Conservation (phyloP, 2,329 filamentous ascomycete species). For the Alternaria conjuncta region DNA sequence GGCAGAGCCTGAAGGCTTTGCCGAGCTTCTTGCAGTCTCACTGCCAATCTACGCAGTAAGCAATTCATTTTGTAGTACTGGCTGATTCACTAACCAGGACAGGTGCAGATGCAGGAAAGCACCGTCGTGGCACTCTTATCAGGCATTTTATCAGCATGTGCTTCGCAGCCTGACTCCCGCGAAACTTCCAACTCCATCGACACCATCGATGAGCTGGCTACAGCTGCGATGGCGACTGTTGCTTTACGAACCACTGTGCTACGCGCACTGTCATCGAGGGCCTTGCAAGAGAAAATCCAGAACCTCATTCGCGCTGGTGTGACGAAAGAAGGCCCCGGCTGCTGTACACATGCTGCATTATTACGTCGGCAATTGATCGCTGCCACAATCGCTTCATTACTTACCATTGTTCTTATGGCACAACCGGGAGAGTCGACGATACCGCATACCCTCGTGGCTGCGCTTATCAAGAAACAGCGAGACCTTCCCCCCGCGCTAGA, state of each 20-base stretch:
- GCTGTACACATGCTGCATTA: conserved; percentile 17
- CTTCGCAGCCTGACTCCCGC: conserved; percentile 3
- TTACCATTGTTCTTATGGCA: conserved; percentile 30
- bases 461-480: conserved; percentile 39
- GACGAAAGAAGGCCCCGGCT: conserved; percentile 5
- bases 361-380: conserved; percentile 26
- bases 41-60: conserved; percentile 39
- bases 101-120: conserved; percentile 30
- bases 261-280: conserved; percentile 31
- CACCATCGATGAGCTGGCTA: conserved; percentile 27
- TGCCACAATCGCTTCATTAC: conserved; percentile 36
- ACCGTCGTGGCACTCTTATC: conserved; percentile 22
- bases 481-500: conserved; percentile 12
- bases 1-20: conserved; percentile 17
- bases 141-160: conserved; percentile 21
- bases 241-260: conserved; percentile 31
- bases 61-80: not conserved
- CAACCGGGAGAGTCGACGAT: conserved; percentile 23
- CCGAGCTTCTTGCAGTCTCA: conserved; percentile 30
- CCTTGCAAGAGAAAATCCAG: conserved; percentile 29
- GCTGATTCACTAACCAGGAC: conserved; percentile 3
- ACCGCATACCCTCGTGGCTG: conserved; percentile 21
- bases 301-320: conserved; percentile 16
- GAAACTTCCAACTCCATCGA: conserved; percentile 13
- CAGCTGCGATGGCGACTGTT: conserved; percentile 14